Evolutionary conservation across 1,284 basidiomycete species (phyloP).

Genomic region (Cutaneotrichosporon sp.): DNA sequence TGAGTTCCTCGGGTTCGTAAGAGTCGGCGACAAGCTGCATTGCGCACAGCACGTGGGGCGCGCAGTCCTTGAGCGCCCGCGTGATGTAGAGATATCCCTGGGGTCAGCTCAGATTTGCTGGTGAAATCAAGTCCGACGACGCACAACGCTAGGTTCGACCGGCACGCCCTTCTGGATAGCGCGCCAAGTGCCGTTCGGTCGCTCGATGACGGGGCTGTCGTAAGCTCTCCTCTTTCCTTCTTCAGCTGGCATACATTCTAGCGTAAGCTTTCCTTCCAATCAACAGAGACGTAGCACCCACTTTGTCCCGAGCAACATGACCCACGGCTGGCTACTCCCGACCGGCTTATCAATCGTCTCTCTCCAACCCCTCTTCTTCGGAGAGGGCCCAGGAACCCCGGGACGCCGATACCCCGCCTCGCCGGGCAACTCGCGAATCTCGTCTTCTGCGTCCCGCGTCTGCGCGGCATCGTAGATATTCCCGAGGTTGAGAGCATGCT

Average conservation of each 20-base stretch:
- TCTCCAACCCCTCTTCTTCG: slow-evolving; percentile 17
- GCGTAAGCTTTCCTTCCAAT: neutral
- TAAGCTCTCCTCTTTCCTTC: slow-evolving; percentile 3
- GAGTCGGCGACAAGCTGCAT: slow-evolving; percentile 72
- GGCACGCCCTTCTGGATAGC: slow-evolving; percentile 73
- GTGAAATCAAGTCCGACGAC: slow-evolving; percentile 11
- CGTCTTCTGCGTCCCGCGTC: slow-evolving; percentile 51
- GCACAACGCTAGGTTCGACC: slow-evolving; percentile 63
- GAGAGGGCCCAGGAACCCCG: slow-evolving; percentile 7
- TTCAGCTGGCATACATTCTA: slow-evolving; percentile 12
- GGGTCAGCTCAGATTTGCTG: slow-evolving; percentile 12
- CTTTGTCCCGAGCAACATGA: slow-evolving; percentile 84
- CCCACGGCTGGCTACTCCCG: slow-evolving; percentile 80
- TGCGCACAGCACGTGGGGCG: slow-evolving; percentile 73
- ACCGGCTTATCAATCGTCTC: slow-evolving; percentile 52
- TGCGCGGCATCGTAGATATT: slow-evolving; percentile 58
- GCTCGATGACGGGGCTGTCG: slow-evolving; percentile 72
- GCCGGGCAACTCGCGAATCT: slow-evolving; percentile 47
- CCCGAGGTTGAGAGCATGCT: slow-evolving; percentile 78
- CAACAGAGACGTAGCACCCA: slow-evolving; percentile 51
- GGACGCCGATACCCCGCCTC: slow-evolving; percentile 19
- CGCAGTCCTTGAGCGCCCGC: slow-evolving; percentile 71
- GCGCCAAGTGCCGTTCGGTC: slow-evolving; percentile 70
- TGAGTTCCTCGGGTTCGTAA: slow-evolving; percentile 66
- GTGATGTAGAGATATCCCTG: slow-evolving; percentile 76